phyloP scores from a whole-genome alignment of 768 basidiomycete species.

The Pleurotus tuoliensis region DNA sequence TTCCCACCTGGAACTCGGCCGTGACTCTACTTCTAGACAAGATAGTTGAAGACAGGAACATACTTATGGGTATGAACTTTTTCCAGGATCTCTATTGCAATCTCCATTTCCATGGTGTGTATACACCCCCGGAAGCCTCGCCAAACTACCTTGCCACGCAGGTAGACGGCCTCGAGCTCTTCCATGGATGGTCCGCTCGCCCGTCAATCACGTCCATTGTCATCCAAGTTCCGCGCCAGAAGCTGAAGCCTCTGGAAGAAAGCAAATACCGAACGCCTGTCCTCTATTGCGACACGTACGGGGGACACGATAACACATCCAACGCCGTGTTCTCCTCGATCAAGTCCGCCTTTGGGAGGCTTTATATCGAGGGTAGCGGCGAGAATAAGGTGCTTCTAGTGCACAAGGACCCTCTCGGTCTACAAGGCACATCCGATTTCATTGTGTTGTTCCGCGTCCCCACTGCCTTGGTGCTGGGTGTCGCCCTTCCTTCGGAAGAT shows the following conservation, averaged over 20 bases:
- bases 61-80: constrained; percentile 26
- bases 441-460: constrained; percentile 26
- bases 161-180: constrained; percentile 12
- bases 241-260: constrained; percentile 24
- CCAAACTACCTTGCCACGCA: not conserved
- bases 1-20: constrained; percentile 20
- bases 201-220: constrained; percentile 35
- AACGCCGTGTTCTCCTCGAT: constrained; percentile 23
- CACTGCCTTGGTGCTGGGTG: constrained; percentile 17
- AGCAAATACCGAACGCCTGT: constrained; percentile 19
- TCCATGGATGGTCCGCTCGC: constrained; percentile 27
- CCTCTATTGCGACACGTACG: constrained; percentile 20
- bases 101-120: constrained; percentile 28
- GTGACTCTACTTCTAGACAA: constrained; percentile 25
- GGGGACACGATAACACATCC: constrained; percentile 6
- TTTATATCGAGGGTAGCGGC: constrained; percentile 14
- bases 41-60: constrained; percentile 16
- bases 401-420: constrained; percentile 19
- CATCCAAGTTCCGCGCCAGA: constrained; percentile 30
- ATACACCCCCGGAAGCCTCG: constrained; percentile 11
- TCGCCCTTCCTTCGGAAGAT: constrained; percentile 13
- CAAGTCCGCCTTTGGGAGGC: constrained; percentile 19
- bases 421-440: constrained; percentile 20
- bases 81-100: constrained; percentile 37
- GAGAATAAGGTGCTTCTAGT: constrained; percentile 13